Evolutionary conservation across 208 protist genomes (phyloP), one percentile per base, ranked within the genome.

Genomic region (Leishmania tropica): DNA sequence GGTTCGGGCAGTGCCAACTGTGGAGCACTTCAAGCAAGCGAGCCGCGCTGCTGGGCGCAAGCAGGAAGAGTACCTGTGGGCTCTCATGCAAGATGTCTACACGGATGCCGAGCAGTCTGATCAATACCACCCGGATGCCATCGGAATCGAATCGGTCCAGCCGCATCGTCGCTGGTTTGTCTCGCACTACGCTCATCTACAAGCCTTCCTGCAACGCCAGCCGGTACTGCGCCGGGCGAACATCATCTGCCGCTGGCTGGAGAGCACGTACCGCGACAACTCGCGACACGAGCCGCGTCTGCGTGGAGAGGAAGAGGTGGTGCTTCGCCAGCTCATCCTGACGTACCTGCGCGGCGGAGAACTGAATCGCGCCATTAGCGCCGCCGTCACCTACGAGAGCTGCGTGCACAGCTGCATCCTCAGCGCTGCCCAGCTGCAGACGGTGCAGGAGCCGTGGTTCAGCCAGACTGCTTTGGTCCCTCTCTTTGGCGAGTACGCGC

Each of bases 401-500:
- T 92, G 91, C 68, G 85, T 85, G 53, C 93, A 95, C 90, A 94
- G 91, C 87, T 97, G 94, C 72, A 48, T 93, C n/a, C 88, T 97
- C 17, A 92, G 86, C 76, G 94, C 91, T 24, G 88, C 92, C 17
- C 91, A 96, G 80, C 88, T 97, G 87, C 92, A 93, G 83, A 94
- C 90, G 13, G 92, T 93, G 78, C 72, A 54, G 60, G 94, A 97
- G 85, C 81, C 89, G 76, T 97, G 94, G 92, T 86, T 89, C 73
- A 72, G 84, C 64, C 74, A 85, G 28, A 95, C 94, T 11, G 81
- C 80, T 2, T 47, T 91, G 19, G 91, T 94, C 60, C 92, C 94
- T 15, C 87, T 97, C 19, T 97, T 97, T 75, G 92, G 92, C 37
- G 94, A 97, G 86, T 97, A 97, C 86, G 91, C 85, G n/a, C 87